Evolutionary conservation across 345 rosid genomes (phyloP).

Genomic region (Eucalyptus leucophloia): DNA sequence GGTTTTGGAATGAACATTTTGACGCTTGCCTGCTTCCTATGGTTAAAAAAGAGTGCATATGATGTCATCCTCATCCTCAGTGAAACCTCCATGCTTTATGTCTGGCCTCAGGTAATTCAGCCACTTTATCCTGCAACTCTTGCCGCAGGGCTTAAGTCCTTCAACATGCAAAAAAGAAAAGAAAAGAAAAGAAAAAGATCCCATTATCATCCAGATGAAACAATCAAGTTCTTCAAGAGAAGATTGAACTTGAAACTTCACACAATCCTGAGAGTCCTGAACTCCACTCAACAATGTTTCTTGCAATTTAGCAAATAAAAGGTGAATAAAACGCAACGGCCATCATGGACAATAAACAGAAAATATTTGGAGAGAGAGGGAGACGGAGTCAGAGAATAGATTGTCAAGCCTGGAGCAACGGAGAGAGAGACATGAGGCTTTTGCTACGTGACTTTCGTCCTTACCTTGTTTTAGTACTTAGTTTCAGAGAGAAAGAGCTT

Average conservation of each 20-base stretch:
- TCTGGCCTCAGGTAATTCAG: constrained; percentile 20
- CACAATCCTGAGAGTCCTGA: neutral
- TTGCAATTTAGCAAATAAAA: neutral
- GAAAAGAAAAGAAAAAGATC: neutral
- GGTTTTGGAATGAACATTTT: neutral
- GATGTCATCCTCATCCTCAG: constrained; percentile 21
- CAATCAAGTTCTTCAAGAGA: neutral
- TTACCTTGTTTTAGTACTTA: too few species aligned
- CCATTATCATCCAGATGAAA: neutral
- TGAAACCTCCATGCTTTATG: constrained; percentile 19
- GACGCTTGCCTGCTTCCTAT: constrained; percentile 20
- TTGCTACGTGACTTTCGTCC: too few species aligned
- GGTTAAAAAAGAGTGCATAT: constrained; percentile 19
- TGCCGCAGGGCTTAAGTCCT: constrained; percentile 18
- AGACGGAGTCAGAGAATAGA: too few species aligned
- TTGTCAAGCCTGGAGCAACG: too few species aligned
- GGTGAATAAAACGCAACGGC: too few species aligned
- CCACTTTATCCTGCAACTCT: constrained; percentile 30
- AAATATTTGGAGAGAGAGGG: too few species aligned
- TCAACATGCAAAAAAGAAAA: neutral
- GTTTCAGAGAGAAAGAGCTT: too few species aligned
- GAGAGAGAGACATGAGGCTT: too few species aligned
- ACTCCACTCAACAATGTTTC: neutral
- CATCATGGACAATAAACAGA: too few species aligned
- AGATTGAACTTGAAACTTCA: neutral